phyloP scores from a whole-genome alignment of 164 flowering plant species.

The Houttuynia cordata region DNA sequence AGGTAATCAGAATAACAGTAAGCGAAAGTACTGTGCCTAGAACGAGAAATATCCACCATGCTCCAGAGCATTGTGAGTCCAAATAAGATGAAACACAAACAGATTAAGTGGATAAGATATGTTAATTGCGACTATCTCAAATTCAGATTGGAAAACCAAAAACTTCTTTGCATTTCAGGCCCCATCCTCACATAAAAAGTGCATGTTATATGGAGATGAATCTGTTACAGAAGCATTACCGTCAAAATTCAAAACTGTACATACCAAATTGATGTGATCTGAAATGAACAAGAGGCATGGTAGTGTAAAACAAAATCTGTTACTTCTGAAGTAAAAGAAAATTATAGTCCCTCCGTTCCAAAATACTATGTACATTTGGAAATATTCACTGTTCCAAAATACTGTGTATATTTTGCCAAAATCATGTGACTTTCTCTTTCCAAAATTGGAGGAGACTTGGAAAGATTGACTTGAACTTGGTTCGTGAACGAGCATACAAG shows the following conservation, averaged over 20 bases:
- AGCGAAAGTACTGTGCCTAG: slow-evolving; percentile 66
- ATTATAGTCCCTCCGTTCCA: too few relatives aligned
- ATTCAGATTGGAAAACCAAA: slow-evolving; percentile 65
- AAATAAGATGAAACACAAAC: slow-evolving; percentile 2
- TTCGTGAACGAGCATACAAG: too few relatives aligned
- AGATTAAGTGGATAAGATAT: background rate
- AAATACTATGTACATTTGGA: too few relatives aligned
- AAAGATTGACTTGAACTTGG: too few relatives aligned
- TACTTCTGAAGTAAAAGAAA: background rate
- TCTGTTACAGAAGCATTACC: slow-evolving; percentile 28
- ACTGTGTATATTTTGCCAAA: too few relatives aligned
- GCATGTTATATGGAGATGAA: slow-evolving; percentile 67
- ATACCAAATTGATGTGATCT: background rate
- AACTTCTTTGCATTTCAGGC: slow-evolving; percentile 81
- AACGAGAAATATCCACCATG: slow-evolving; percentile 95
- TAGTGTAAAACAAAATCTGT: too few relatives aligned
- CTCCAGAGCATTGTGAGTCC: slow-evolving; percentile 78
- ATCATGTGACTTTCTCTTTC: too few relatives aligned
- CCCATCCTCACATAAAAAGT: slow-evolving; percentile 85
- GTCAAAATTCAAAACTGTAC: background rate
- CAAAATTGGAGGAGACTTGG: too few relatives aligned
- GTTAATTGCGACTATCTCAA: slow-evolving; percentile 50
- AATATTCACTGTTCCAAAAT: too few relatives aligned
- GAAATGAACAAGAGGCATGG: background rate
- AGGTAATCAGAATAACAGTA: background rate